Conservation (phyloP, 441 rosid genomes). For the Macaranga tanarius region DNA sequence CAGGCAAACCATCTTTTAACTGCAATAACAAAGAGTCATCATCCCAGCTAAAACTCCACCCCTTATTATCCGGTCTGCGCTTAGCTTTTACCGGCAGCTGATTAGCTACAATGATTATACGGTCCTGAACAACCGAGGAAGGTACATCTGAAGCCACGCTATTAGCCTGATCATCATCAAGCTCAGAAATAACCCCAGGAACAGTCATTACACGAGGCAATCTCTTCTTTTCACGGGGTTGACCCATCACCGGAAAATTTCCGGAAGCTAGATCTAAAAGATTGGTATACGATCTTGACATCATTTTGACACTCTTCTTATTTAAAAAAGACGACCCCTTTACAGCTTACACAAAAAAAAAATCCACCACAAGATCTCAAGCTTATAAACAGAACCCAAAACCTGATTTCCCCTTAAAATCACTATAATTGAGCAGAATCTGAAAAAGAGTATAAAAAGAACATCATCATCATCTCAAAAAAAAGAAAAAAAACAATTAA, state of each 20-base stretch:
- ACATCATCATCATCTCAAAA: conserved; percentile 19
- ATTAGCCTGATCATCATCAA: conserved; percentile 74
- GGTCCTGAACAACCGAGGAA: conserved; percentile 58
- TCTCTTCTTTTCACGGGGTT: conserved; percentile 57
- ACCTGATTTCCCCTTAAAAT: conserved; percentile 18
- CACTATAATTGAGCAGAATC: conserved; percentile 36
- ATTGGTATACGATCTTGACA: conserved; percentile 76
- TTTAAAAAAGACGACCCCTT: conserved; percentile 10
- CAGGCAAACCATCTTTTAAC: conserved; percentile 72
- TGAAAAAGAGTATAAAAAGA: conserved; percentile 40
- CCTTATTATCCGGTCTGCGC: conserved; percentile 76
- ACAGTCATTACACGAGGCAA: conserved; percentile 73
- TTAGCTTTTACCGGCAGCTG: conserved; percentile 74
- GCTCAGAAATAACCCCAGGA: conserved; percentile 74
- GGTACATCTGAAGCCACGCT: conserved; percentile 67
- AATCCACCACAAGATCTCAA: conserved; percentile 32
- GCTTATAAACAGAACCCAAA: conserved; percentile 21
- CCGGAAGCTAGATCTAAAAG: conserved; percentile 88
- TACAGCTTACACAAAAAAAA: neutral
- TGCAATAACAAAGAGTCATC: conserved; percentile 65
- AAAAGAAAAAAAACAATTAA: neutral
- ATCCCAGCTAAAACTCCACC: conserved; percentile 83
- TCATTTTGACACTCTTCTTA: conserved; percentile 42
- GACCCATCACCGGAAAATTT: conserved; percentile 60
- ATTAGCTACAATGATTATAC: conserved; percentile 67